Conservation (phyloP, 2,329 filamentous ascomycete species). For the Colletotrichum sp. region DNA sequence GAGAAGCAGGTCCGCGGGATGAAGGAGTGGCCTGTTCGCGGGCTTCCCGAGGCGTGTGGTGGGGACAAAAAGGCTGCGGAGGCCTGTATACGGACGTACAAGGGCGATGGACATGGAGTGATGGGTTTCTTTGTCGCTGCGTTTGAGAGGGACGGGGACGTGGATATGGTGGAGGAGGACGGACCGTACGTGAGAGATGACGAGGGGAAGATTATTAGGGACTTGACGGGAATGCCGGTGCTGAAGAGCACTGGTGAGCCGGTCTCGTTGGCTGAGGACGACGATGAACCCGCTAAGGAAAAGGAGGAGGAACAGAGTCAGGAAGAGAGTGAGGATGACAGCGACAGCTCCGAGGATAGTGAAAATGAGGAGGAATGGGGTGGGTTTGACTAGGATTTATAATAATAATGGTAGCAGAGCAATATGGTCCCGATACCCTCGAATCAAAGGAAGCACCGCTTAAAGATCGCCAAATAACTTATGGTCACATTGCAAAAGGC, state of each 20-base stretch:
- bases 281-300: constrained; percentile 1
- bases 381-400: constrained; percentile 22
- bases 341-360: constrained; percentile 19
- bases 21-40: constrained; percentile 74
- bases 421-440: background rate
- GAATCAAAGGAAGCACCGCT: background rate
- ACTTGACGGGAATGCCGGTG: constrained; percentile 42
- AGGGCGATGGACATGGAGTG: constrained; percentile 80
- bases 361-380: constrained; percentile 28
- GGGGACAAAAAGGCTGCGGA: constrained; percentile 65
- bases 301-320: background rate
- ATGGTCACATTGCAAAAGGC: background rate
- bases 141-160: constrained; percentile 69
- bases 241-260: constrained; percentile 37
- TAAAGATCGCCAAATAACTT: fast-evolving
- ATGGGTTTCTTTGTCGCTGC: constrained; percentile 97
- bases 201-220: constrained; percentile 54
- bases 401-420: background rate
- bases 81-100: constrained; percentile 81
- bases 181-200: constrained; percentile 61
- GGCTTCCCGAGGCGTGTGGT: constrained; percentile 52
- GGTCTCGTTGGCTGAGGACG: constrained; percentile 26
- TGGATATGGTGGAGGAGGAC: constrained; percentile 32
- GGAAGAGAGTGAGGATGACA: constrained; percentile 8
- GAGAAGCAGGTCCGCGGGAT: constrained; percentile 79